These are phyloP conservation scores for Hymenoscyphus infarciens DNA, from an alignment of 2,329 filamentous ascomycete species.

Conservation along the genomic window DNA sequence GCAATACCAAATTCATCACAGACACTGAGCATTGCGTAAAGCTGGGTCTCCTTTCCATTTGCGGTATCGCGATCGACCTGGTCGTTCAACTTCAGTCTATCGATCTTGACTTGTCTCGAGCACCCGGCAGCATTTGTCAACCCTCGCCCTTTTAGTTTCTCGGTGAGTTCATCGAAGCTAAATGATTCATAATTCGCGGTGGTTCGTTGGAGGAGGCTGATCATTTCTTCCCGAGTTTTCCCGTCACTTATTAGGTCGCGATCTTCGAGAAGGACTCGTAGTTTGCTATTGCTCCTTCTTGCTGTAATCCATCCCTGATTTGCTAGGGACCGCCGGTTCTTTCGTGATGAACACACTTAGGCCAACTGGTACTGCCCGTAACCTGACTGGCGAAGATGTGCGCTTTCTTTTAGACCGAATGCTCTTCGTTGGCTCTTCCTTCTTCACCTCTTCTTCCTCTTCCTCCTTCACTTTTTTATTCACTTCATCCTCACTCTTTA, in stretches of 20 bases:
- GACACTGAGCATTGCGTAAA: not conserved
- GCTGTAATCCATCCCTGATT: not conserved
- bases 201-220: not conserved
- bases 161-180: not conserved
- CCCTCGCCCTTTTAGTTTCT: not conserved
- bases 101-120: not conserved
- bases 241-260: not conserved
- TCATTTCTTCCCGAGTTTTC: not conserved
- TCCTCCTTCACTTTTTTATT: not conserved
- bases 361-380: too few species aligned
- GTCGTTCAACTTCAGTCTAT: constrained; percentile 2
- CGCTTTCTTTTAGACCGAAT: not conserved
- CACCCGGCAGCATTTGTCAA: not conserved
- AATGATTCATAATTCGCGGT: not conserved
- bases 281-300: not conserved
- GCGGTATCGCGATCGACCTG: not conserved
- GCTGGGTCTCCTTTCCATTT: not conserved
- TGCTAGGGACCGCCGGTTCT: not conserved
- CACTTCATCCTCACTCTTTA: not conserved
- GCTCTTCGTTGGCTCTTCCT: not conserved
- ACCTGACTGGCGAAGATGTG: too few species aligned
- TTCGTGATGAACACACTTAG: too few species aligned
- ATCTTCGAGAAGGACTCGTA: not conserved
- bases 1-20: not conserved
- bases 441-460: not conserved